These are phyloP conservation scores for Arctium minus DNA, from an alignment of 129 eudicot genomes.

Conservation along the genomic window DNA sequence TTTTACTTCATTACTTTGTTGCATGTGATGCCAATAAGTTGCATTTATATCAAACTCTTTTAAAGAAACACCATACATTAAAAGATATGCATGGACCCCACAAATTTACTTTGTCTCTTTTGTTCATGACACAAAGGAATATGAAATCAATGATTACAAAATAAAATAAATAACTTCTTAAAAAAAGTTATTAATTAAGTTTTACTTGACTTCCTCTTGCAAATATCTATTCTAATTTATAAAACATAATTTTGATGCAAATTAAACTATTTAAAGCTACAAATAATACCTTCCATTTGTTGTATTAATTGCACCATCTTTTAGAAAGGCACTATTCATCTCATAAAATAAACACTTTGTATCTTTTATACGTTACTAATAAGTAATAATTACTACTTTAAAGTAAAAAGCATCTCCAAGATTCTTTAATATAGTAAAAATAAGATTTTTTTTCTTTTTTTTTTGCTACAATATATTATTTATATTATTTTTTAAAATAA, in stretches of 20 bases:
- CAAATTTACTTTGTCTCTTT: conserved; percentile 22
- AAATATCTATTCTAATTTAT: background rate
- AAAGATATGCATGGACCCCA: conserved; percentile 22
- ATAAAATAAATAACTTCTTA: background rate
- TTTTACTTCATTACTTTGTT: conserved; percentile 5
- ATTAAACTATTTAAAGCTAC: background rate
- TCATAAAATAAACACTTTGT: background rate
- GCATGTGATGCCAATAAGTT: conserved; percentile 28
- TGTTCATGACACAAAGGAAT: conserved; percentile 23
- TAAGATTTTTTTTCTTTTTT: background rate
- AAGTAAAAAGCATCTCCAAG: background rate
- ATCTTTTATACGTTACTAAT: background rate
- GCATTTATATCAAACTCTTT: conserved; percentile 21
- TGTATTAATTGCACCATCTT: background rate
- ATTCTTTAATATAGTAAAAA: background rate
- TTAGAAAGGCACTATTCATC: background rate
- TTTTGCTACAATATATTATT: background rate
- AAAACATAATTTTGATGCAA: background rate
- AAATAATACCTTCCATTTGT: background rate
- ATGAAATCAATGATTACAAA: conserved; percentile 4
- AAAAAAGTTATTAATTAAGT: background rate
- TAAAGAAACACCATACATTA: conserved; percentile 1
- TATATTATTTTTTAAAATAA: background rate
- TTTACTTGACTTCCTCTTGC: background rate
- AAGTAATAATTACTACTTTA: background rate